phyloP scores from a whole-genome alignment of 345 rosid species.

The Rubroshorea leprosula region DNA sequence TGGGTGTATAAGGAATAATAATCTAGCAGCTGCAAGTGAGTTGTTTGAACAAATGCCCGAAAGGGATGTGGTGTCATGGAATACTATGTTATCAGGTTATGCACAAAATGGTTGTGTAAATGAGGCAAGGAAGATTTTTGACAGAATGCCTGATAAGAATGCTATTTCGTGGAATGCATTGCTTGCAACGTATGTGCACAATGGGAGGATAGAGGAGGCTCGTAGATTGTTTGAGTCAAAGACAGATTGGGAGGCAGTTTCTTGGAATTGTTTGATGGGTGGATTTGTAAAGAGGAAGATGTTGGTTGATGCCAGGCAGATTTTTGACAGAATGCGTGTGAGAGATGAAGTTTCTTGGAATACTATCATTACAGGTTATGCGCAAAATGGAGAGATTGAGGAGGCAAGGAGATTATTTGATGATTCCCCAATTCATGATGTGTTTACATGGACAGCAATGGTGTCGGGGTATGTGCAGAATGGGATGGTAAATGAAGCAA shows the following conservation, averaged over 20 bases:
- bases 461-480: constrained; percentile 61
- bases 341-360: too few relatives aligned
- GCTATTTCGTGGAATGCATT: constrained; percentile 52
- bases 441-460: constrained; percentile 67
- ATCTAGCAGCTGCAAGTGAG: constrained; percentile 31
- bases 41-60: constrained; percentile 43
- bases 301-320: constrained; percentile 36
- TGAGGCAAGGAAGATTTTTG: constrained; percentile 48
- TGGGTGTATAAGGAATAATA: constrained; percentile 36
- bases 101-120: constrained; percentile 44
- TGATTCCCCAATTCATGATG: constrained; percentile 46
- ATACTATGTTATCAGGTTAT: constrained; percentile 48
- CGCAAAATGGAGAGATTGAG: constrained; percentile 43
- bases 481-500: constrained; percentile 48
- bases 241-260: constrained; percentile 46
- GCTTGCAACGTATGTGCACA: constrained; percentile 59
- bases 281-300: constrained; percentile 51
- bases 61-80: constrained; percentile 51
- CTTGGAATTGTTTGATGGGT: constrained; percentile 67
- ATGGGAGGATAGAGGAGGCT: constrained; percentile 54
- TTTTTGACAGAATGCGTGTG: constrained; percentile 41
- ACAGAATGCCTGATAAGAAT: constrained; percentile 47
- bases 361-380: constrained; percentile 53
- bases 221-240: constrained; percentile 37
- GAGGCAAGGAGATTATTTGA: constrained; percentile 50